Base-by-base conservation (phyloP, 2,329 filamentous ascomycete genomes). In the Xylariaceae sp. region DNA sequence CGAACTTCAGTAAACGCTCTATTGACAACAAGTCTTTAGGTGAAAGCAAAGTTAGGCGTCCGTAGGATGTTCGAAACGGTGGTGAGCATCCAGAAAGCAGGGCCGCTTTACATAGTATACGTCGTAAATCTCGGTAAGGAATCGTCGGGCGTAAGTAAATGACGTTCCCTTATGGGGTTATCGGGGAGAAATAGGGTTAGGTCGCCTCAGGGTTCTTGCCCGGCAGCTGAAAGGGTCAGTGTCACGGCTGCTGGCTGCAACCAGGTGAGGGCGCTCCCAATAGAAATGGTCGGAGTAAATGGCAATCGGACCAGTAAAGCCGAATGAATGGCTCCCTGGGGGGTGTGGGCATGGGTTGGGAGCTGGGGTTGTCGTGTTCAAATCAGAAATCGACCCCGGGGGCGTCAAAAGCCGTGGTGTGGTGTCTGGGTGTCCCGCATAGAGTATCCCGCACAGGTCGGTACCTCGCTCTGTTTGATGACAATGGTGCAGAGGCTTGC, bases 151-250 rank as follows among this genome's bases (percentile, higher is more conserved):
- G 46, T 42, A 43, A 44, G 42, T 2, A 48, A 53, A 32, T 9
- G 30, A 46, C 31, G 32, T 55, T 19, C 48, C 31, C 51, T 53
- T 37, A 50, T 32, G 32, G 32, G 32, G 32, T 34, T 49, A 7
- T 27, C 46, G 19, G 49, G 30, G 43, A 19, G 47, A 8, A 46
- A 44, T 50, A 48, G 50, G 45, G 41, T 32, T 35, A 50, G 49
- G 30, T 55, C 34, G 51, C 55, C 44, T 44, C 51, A 31, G 32
- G 51, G 32, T 48, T 43, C 51, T 37, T 37, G 43, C 46, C 26
- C 27, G 6, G 46, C 26, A 40, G 34, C 19, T 19, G 27, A 4
- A 45, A 32, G 19, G 35, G 31, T 19, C 27, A 37, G 42, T 27
- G 30, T 41, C 32, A 50, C n/a, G 35, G 46, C 27, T 19, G 19